Percentiles rank a stretch among this genome's conserved stretches.
Conservation (phyloP, 805 yeast genomes). For the Hermanozyma aechmeae region DNA sequence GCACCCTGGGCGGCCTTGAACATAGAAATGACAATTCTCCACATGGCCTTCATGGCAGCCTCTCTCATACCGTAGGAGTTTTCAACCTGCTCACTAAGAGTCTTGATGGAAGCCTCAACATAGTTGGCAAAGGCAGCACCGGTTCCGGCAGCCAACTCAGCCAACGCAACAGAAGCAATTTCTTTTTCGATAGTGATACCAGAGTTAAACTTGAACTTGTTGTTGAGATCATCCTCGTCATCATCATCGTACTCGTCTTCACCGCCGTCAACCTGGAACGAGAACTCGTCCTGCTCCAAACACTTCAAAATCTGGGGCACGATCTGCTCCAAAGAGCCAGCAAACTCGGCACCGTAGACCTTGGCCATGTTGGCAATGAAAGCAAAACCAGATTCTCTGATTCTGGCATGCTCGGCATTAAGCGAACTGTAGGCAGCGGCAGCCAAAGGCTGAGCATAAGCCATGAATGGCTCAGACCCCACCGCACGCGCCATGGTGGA, state of each 20-base stretch:
- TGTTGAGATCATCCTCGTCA: slow-evolving; percentile 47
- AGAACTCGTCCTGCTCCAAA: slow-evolving; percentile 79
- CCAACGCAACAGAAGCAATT: slow-evolving; percentile 83
- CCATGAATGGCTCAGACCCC: slow-evolving; percentile 79
- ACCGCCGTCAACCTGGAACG: slow-evolving; percentile 43
- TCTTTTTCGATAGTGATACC: slow-evolving; percentile 95
- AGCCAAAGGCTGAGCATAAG: slow-evolving; percentile 80
- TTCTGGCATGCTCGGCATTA: slow-evolving; percentile 67
- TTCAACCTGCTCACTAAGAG: slow-evolving; percentile 61
- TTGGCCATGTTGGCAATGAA: slow-evolving; percentile 90
- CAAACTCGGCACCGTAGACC: slow-evolving; percentile 85
- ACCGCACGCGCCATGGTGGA: slow-evolving; percentile 96
- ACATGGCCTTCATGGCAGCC: slow-evolving; percentile 71
- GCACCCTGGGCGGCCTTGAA: slow-evolving; percentile 43
- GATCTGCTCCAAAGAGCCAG: slow-evolving; percentile 73
- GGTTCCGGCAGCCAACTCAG: slow-evolving; percentile 84
- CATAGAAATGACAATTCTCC: slow-evolving; percentile 75
- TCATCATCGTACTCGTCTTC: slow-evolving; percentile 41
- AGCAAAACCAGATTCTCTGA: slow-evolving; percentile 92
- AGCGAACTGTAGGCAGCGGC: slow-evolving; percentile 79
- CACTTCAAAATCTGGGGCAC: slow-evolving; percentile 80
- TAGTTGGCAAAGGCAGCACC: slow-evolving; percentile 71
- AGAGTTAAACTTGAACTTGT: slow-evolving; percentile 79
- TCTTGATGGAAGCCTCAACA: slow-evolving; percentile 58
- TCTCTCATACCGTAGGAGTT: slow-evolving; percentile 89